Evolutionary conservation across 257 asterid genomes (phyloP).

Genomic region (Solanum virginianum): DNA sequence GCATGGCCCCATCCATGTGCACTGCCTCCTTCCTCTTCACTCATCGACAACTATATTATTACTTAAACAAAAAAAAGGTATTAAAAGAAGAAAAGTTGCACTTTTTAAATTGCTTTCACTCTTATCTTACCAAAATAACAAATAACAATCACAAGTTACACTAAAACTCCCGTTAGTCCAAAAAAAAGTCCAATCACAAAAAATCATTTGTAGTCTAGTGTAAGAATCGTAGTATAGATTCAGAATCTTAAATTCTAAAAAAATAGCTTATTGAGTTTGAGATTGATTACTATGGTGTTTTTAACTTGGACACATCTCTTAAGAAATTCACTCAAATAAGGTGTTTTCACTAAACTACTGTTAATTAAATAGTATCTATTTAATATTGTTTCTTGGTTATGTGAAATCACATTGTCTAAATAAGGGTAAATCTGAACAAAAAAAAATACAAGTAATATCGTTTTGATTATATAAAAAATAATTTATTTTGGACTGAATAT

Average conservation of each 20-base stretch:
- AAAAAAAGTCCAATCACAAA: too few species aligned
- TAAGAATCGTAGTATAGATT: not conserved
- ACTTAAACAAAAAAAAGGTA: not conserved
- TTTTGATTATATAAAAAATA: not conserved
- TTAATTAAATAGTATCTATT: not conserved
- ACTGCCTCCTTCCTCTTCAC: not conserved
- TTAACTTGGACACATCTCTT: not conserved
- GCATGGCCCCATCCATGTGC: not conserved
- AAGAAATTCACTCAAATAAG: not conserved
- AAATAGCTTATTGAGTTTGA: not conserved
- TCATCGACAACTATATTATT: not conserved
- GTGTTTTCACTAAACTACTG: not conserved
- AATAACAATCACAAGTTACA: too few species aligned
- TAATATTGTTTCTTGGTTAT: not conserved
- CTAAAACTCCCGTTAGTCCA: too few species aligned
- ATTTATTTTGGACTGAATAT: not conserved
- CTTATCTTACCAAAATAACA: not conserved
- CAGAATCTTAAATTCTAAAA: not conserved
- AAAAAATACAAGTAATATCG: not conserved
- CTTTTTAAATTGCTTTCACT: not conserved
- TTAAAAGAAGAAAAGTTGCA: not conserved
- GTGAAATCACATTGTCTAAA: not conserved
- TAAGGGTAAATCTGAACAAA: not conserved
- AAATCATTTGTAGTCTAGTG: not conserved
- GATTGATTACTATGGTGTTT: not conserved